phyloP scores from a whole-genome alignment of 208 protist genomes.

The Plasmodiophora brassicae region DNA sequence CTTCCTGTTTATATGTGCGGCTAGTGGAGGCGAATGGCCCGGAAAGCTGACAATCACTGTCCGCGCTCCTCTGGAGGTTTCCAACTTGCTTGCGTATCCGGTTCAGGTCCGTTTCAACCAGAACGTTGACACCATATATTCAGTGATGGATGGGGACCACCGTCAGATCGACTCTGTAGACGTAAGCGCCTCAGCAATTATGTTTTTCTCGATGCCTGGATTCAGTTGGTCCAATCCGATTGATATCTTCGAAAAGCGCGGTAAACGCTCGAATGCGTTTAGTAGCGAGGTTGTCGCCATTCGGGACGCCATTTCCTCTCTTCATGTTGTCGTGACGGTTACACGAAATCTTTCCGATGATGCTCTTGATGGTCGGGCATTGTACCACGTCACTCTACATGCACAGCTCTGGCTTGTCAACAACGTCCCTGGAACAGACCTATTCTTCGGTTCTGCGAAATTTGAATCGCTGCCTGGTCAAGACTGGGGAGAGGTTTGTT shows the following conservation, averaged over 20 bases:
- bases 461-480: neutral
- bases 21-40: neutral
- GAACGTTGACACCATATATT: neutral
- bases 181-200: neutral
- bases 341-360: neutral
- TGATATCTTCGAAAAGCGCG: neutral
- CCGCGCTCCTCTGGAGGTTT: neutral
- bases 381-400: neutral
- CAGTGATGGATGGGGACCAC: neutral
- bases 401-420: neutral
- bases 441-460: neutral
- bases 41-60: neutral
- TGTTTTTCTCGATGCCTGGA: neutral
- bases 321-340: neutral
- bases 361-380: neutral
- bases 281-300: neutral
- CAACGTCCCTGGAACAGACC: neutral
- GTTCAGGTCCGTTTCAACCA: neutral
- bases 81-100: neutral
- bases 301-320: neutral
- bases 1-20: neutral
- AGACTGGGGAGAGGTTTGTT: neutral
- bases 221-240: slow-evolving; percentile 5
- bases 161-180: neutral
- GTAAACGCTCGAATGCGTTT: neutral